These are phyloP conservation scores for Rickenella mellea DNA, from an alignment of 768 basidiomycete species.

Conservation along the genomic window DNA sequence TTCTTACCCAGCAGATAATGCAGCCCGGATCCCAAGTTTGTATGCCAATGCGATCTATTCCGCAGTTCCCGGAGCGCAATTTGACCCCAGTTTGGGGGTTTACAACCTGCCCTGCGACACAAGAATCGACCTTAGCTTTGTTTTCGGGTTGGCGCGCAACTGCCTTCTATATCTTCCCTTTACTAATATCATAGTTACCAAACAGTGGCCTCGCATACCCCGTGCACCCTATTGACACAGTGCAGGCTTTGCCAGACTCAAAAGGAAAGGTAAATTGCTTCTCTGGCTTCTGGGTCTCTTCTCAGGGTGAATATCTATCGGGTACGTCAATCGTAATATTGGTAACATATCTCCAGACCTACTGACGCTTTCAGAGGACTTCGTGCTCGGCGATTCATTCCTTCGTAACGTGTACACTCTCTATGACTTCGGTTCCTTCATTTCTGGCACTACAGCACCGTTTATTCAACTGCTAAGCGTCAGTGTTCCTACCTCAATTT, in stretches of 20 bases:
- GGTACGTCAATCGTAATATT: slow-evolving; percentile 4
- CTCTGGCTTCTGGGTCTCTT: neutral
- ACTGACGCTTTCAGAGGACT: slow-evolving; percentile 5
- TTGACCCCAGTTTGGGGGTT: neutral
- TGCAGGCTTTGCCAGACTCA: neutral
- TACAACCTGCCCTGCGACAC: slow-evolving; percentile 9
- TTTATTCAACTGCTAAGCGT: slow-evolving; percentile 11
- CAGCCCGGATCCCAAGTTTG: slow-evolving; percentile 3
- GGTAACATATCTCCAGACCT: neutral
- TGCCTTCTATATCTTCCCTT: too few species aligned
- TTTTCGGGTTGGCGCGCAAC: too few species aligned
- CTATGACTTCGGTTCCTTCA: slow-evolving; percentile 8
- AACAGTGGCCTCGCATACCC: slow-evolving; percentile 4
- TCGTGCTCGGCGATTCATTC: slow-evolving; percentile 11
- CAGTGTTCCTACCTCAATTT: neutral
- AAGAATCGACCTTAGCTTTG: slow-evolving; percentile 8
- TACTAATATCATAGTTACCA: too few species aligned
- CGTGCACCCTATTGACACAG: slow-evolving; percentile 8
- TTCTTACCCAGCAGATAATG: too few species aligned
- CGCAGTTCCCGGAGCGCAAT: slow-evolving; percentile 7
- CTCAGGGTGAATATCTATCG: too few species aligned
- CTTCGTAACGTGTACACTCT: slow-evolving; percentile 12
- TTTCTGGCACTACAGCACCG: neutral
- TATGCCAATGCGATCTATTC: slow-evolving; percentile 13
- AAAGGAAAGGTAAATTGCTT: neutral